Percentiles rank a stretch among this genome's conserved stretches.
phyloP scores from a whole-genome alignment of 257 asterid genomes.

The Plantago elongata region DNA sequence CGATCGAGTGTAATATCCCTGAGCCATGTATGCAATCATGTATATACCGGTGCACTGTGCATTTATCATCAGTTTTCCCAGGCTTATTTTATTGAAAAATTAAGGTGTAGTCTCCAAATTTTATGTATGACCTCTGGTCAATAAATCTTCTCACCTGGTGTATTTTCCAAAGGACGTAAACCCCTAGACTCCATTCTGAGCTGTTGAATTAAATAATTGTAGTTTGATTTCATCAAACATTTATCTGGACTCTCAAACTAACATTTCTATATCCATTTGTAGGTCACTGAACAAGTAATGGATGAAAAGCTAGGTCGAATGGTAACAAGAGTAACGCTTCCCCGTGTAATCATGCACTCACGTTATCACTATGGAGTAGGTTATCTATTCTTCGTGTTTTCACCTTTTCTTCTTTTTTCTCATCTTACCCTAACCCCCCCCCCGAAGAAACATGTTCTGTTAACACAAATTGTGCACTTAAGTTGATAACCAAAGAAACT shows the following conservation, averaged over 20 bases:
- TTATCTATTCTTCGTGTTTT: not conserved
- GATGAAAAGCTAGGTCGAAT: constrained; percentile 82
- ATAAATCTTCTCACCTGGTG: no score
- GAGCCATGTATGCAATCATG: no score
- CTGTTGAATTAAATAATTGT: no score
- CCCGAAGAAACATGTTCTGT: constrained; percentile 3
- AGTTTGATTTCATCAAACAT: not conserved
- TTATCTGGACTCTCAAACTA: constrained; percentile 1
- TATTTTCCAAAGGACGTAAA: no score
- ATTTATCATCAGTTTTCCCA: no score
- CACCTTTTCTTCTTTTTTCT: constrained; percentile 1
- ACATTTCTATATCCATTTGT: constrained; percentile 13
- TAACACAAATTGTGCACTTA: not conserved
- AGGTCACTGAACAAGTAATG: constrained; percentile 77
- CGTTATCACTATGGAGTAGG: constrained; percentile 87
- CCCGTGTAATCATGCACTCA: constrained; percentile 88
- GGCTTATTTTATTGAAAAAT: no score
- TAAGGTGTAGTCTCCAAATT: no score
- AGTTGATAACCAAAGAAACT: not conserved
- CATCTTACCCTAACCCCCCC: no score
- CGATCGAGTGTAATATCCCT: no score
- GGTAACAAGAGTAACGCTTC: constrained; percentile 88
- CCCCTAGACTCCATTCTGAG: no score
- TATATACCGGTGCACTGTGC: no score
- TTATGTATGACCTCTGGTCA: no score